Evolutionary conservation across 2,329 filamentous ascomycete species (phyloP), one percentile per base, ranked within the genome.

Genomic region (Colletotrichum sublineola): DNA sequence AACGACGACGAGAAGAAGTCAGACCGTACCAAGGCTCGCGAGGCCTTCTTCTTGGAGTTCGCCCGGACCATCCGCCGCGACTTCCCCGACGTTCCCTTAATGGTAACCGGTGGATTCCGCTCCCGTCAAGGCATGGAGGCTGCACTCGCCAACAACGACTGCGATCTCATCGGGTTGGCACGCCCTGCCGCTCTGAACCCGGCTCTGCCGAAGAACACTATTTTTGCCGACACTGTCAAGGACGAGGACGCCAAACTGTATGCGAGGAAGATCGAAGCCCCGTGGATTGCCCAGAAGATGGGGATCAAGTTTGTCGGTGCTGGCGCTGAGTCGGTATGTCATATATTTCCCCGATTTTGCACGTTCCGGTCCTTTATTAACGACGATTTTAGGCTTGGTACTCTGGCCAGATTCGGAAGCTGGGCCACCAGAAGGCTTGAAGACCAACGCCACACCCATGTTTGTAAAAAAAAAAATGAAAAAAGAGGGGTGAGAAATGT

Each of bases 11-110:
- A 63, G 76, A 77, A 76, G 61, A 77, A 82, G 76, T 78, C 79
- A 9, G 81, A 82, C 31, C 83, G 83, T 20, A 90, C 88, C 15
- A 84, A 84, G 15, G 85, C 85, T 0, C 86, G 91, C 9, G 91
- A 93, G 75, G 89, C 90, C 0, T 93, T 91, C 82, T 93, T 94
- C 81, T 82, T 93, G 1, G 88, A 92, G 57, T 93, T 93, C 74
- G 88, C 89, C 0, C 80, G 83, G n/a, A 81, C 83, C 11, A 85
- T 89, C 44, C 84, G 88, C 38, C 76, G 77, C 5, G 79, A 81
- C 33, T 84, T 87, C 67, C 83, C 85, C 0, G 74, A 80, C 4
- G 79, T 87, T 0, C 80, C 85, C 0, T 78, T 90, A 42, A 86
- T 90, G 82, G 84, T 93, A 4, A 92, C 89, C 0, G 91, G 91